Evolutionary conservation across 805 yeast genomes (phyloP), one percentile per base, ranked within the genome.

Genomic region (Zygosaccharomyces pseudorouxii): DNA sequence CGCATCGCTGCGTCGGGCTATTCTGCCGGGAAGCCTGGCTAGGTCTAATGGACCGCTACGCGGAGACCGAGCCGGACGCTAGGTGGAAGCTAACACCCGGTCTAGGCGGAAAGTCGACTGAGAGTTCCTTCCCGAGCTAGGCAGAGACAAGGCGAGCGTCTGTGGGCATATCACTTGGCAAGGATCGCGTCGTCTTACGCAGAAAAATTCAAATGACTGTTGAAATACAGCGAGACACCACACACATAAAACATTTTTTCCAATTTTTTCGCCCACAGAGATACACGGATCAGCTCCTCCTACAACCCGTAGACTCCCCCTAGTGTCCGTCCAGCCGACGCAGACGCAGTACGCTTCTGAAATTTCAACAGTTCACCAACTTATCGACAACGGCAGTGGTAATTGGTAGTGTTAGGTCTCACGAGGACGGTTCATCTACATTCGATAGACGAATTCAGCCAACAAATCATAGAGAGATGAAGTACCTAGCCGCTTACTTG

Each of bases 401-500:
- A 19, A 33, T 3, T 9, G 37, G 37, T 10, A 16, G 20, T 14
- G 19, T 14, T 33, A 33, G 37, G 19, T 30, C n/a, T 30, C n/a
- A 14, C 28, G 35, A 12, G 35, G 35, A 30, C 18, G 14, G n/a
- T 30, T 30, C 18, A n/a, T 14, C 35, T 30, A 14, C 8, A 8
- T 9, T 18, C 16, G 4, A 18, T 18, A 33, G 37, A 33, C 20
- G 37, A 33, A 33, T 33, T 33, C 20, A 29, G 33, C 18, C 38
- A 36, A 22, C 11, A 18, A 9, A 23, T 23, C 35, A 35, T 28
- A 27, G 25, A 22, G 53, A 51, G 71, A 80, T 89, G 97, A 93
- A 89, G 87, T 92, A 92, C 84, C 86, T 93, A 79, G 99, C 99
- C 79, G 98, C 99, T 77, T 93, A 93, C 82, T 86, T 93, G 77